phyloP scores from a whole-genome alignment of 495 filamentous ascomycete species.

The Physcia stellaris region DNA sequence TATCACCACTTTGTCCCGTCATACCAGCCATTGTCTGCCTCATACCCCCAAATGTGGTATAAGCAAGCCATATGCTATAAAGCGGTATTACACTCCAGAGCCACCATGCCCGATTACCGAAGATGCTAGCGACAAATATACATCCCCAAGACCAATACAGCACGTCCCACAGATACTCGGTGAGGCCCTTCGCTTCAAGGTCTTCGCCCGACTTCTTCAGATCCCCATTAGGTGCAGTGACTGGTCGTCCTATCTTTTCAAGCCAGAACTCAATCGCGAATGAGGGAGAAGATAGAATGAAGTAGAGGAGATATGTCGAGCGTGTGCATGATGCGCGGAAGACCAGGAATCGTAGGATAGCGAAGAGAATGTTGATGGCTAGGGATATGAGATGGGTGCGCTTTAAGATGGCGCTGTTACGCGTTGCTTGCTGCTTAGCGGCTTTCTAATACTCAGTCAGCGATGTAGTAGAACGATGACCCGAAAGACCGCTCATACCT shows the following conservation, averaged over 20 bases:
- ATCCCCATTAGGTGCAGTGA: slow-evolving; percentile 49
- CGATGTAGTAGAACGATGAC: too few relatives aligned
- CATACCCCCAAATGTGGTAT: slow-evolving; percentile 46
- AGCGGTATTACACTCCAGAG: slow-evolving; percentile 55
- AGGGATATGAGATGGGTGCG: slow-evolving; percentile 67
- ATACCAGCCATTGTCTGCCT: slow-evolving; percentile 52
- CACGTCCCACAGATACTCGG: slow-evolving; percentile 96
- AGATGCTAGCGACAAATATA: slow-evolving; percentile 46
- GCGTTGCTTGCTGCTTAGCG: slow-evolving; percentile 73
- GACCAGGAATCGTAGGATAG: slow-evolving; percentile 52
- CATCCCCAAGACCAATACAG: slow-evolving; percentile 81
- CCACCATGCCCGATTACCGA: slow-evolving; percentile 70
- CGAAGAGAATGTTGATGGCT: slow-evolving; percentile 55
- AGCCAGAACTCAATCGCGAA: slow-evolving; percentile 70
- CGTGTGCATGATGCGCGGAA: slow-evolving; percentile 34
- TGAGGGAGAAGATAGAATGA: slow-evolving; percentile 56
- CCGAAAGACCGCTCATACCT: too few relatives aligned
- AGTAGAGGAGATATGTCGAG: slow-evolving; percentile 55
- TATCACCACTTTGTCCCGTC: slow-evolving; percentile 21
- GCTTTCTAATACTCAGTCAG: slow-evolving; percentile 63
- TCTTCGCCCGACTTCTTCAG: slow-evolving; percentile 73
- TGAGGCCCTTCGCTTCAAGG: slow-evolving; percentile 74
- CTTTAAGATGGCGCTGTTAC: slow-evolving; percentile 60
- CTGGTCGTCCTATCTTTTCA: slow-evolving; percentile 69
- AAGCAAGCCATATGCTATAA: slow-evolving; percentile 59